Base-by-base conservation (phyloP, 192 early-diverging fungal genomes). In the Chytriomyces sp. region DNA sequence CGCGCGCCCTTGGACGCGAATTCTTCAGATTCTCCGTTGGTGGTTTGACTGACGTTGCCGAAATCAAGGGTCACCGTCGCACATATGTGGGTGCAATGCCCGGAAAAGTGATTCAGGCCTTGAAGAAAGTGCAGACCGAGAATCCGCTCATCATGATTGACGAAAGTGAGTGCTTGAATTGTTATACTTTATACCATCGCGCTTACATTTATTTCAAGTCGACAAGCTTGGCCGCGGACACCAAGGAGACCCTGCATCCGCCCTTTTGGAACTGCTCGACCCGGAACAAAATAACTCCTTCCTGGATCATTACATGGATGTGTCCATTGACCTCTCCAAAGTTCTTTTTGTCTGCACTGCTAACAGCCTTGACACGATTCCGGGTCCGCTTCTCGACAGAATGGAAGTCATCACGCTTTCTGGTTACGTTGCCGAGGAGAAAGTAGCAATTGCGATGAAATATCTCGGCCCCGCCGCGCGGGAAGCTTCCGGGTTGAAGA, bases 61-160 rank as follows among this genome's bases (percentile, higher is more conserved):
- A 99, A 78, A 97, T 99, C 78, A 99, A 99, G 86, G 98, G 96
- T 30, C 98, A 98, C 82, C 90, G 98, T 38, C 85, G 98, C 56
- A 99, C 98, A 4, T 99, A 99, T 78, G 98, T 99, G 7, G 98
- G 98, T 52, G 98, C 98, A 5, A 99, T 99, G 98, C 98, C 98
- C 22, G 98, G 98, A 41, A 99, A 99, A 79, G 94, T 99, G 17
- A 89, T 99, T 28, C 98, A 99, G 81, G 98, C 98, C 1, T 79
- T 99, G 68, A 99, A 99, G 77, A 96, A 96, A 52, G 98, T 99
- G 4, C 95, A 99, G 78, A 97, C 98, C 0, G 96, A 98, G 80
- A 99, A 99, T 77, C 96, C 96, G 17, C 78, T 99, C 28, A 89
- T 99, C 52, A 85, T 99, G 81, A 98, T 99, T 71, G 98, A 99